Evolutionary conservation across 1,139 yeast species (phyloP), one percentile per base, ranked within the genome.

Genomic region (Zhuliangozyma blackwelliae): DNA sequence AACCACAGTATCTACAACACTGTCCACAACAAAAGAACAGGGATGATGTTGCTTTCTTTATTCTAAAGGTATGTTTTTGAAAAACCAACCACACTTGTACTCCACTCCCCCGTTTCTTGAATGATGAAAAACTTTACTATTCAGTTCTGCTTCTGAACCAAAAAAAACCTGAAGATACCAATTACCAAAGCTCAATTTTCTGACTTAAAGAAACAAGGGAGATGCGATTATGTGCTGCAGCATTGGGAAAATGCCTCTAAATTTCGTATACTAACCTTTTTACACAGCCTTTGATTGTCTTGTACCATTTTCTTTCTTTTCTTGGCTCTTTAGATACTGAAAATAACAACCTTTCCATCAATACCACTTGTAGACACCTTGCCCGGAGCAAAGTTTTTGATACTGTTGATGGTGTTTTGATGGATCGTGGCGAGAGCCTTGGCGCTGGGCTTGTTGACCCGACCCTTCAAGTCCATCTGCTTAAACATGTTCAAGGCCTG

Each of bases 101-200:
- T 22, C 7, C 23, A 22, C 23, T 22, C 9, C 39, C 40, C 36
- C 28, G 5, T 29, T 16, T 40, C 48, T 55, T 49, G 50, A 42
- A 63, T 77, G 88, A 22, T 22, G 23, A 82, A 82, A 60, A 75
- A 65, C 64, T 65, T 50, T 55, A 54, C 40, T 57, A 59, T 70
- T 79, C 92, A 83, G 92, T 83, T 83, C 92, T 83, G 92, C 92
- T 83, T 83, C 92, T 83, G 92, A 83, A 72, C 77, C 77, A 69
- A 68, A 40, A 51, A 56, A 48, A 59, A 60, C 55, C 63, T 76
- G 90, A 82, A 82, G 90, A 82, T 69, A 81, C 68, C 62, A 45
- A 41, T 34, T 57, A 62, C 69, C 72, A 65, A 63, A 65, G 64
- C 68, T 62, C 60, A 54, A 47, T 22, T 38, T 22, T 43, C 45